A percentile compares a stretch with the other conserved stretches of the same genome.
phyloP scores from a whole-genome alignment of 441 rosid species.

The Corymbia calophylla region DNA sequence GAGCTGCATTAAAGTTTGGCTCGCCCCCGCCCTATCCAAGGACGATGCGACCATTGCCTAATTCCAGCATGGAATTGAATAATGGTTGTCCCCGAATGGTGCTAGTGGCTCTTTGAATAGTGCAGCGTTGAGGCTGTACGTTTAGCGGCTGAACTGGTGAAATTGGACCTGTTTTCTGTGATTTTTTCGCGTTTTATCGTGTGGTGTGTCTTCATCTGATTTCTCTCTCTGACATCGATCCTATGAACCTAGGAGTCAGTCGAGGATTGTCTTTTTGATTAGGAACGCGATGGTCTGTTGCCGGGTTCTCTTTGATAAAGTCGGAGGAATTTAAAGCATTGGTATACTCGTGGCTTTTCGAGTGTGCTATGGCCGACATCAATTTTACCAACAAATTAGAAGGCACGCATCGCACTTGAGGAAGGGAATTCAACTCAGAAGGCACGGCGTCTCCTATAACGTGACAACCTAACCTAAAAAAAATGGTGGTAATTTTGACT shows the following conservation, averaged over 20 bases:
- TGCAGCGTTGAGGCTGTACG: neutral
- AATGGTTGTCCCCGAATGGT: neutral
- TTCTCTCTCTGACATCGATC: neutral
- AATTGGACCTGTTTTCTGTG: neutral
- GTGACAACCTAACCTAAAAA: too few species aligned
- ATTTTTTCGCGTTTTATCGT: neutral
- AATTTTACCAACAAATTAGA: too few species aligned
- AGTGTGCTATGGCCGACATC: too few species aligned
- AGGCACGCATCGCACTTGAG: too few species aligned
- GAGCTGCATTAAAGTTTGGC: neutral
- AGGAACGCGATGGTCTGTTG: too few species aligned
- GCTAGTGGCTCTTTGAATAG: neutral
- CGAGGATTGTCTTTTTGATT: neutral
- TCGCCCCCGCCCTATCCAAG: neutral
- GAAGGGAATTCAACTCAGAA: too few species aligned
- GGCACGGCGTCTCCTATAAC: too few species aligned
- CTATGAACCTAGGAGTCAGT: accelerated
- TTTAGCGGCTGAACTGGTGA: neutral
- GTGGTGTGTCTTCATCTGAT: neutral
- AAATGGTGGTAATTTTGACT: too few species aligned
- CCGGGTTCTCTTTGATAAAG: neutral
- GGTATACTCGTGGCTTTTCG: neutral
- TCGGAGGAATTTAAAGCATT: neutral
- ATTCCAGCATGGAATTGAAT: neutral
- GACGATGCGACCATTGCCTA: neutral